Evolutionary conservation across 78 protist species (phyloP).

Genomic region (Polysphondylium violaceum): DNA sequence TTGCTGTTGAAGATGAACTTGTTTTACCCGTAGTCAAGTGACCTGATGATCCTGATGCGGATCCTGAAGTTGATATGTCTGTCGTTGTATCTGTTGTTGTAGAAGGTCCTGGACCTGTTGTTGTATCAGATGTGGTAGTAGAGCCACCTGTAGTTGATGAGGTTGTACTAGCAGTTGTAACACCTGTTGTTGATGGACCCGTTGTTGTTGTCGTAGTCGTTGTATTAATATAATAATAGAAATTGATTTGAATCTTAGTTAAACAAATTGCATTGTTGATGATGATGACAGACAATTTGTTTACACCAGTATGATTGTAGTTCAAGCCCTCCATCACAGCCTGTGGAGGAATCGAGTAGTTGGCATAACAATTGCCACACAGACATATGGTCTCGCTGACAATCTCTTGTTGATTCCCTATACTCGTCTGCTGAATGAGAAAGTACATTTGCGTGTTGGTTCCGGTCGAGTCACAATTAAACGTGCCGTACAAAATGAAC

Average conservation of each 20-base stretch:
- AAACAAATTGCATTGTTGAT: not conserved
- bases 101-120: not conserved
- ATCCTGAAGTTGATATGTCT: not conserved
- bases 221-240: constrained; percentile 1
- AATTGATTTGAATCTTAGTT: not conserved
- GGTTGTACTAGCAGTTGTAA: not conserved
- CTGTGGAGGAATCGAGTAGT: not conserved
- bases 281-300: not conserved
- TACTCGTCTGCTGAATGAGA: not conserved
- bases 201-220: too few relatives aligned
- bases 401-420: too few relatives aligned
- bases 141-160: not conserved
- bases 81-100: not conserved
- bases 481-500: not conserved
- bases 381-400: too few relatives aligned
- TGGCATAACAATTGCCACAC: constrained; percentile 1
- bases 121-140: not conserved
- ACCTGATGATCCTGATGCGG: not conserved
- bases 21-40: too few relatives aligned
- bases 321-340: not conserved
- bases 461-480: not conserved
- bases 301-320: not conserved
- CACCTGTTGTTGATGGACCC: too few relatives aligned
- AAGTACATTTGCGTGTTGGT: not conserved
- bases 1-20: too few relatives aligned